Percentiles rank a stretch among this genome's conserved stretches.
Conservation (phyloP, 352 stramenopile species). For the Phytophthora pluvialis region DNA sequence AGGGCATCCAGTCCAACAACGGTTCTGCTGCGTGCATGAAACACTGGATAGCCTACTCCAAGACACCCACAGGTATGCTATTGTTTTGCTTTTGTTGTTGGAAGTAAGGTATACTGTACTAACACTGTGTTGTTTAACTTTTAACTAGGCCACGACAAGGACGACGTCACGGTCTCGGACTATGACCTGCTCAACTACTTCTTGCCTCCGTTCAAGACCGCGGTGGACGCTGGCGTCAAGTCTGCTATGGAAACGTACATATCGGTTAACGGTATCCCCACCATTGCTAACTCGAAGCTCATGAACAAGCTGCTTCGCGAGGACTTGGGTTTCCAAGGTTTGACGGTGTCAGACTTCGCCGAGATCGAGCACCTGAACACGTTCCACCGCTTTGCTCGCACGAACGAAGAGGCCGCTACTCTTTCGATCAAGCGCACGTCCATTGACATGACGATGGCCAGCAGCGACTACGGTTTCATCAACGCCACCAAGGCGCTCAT, state of each 20-base stretch:
- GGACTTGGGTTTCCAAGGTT: conserved; percentile 80
- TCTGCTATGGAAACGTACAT: conserved; percentile 94
- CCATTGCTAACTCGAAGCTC: conserved; percentile 80
- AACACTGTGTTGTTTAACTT: too few species aligned
- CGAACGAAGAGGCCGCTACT: conserved; percentile 52
- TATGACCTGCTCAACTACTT: conserved; percentile 86
- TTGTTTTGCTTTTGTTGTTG: too few species aligned
- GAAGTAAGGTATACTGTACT: too few species aligned
- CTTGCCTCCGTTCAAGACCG: conserved; percentile 76
- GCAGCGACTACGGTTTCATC: conserved; percentile 54
- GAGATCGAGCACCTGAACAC: conserved; percentile 89
- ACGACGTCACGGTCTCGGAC: conserved; percentile 64
- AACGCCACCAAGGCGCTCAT: conserved; percentile 58
- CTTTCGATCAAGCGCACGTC: conserved; percentile 76
- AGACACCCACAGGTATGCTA: conserved; percentile 51
- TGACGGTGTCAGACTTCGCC: conserved; percentile 90
- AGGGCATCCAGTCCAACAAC: conserved; percentile 77
- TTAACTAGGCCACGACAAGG: conserved; percentile 61
- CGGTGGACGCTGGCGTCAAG: conserved; percentile 71
- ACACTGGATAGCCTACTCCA: conserved; percentile 85
- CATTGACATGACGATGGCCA: conserved; percentile 93
- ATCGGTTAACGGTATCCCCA: conserved; percentile 89
- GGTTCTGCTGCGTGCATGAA: conserved; percentile 85
- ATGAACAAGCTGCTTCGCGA: conserved; percentile 79
- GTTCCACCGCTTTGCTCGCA: conserved; percentile 59